phyloP scores from a whole-genome alignment of 176 grass and related monocot genomes.

The Carex littledalei region DNA sequence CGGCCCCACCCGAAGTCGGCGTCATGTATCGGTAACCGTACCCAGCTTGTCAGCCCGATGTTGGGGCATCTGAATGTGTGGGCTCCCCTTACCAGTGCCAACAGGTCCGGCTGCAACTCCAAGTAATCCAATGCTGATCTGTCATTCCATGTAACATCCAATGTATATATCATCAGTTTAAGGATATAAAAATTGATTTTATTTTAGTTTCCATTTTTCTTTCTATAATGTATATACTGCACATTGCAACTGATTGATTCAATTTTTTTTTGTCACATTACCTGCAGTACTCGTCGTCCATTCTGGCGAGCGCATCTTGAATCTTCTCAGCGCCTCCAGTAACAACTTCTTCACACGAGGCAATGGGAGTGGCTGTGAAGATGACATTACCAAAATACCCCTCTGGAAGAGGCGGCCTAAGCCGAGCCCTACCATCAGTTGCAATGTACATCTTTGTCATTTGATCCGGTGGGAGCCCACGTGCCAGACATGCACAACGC shows the following conservation, averaged over 20 bases:
- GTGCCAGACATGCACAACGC: slow-evolving; percentile 68
- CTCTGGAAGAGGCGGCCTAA: slow-evolving; percentile 54
- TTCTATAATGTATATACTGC: background rate
- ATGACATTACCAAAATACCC: slow-evolving; percentile 95
- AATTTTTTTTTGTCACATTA: background rate
- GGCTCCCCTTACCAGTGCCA: slow-evolving; percentile 56
- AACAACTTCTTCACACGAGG: slow-evolving; percentile 48
- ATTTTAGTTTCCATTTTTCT: background rate
- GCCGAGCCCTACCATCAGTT: slow-evolving; percentile 59
- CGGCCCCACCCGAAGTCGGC: slow-evolving; percentile 79
- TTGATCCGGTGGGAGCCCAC: slow-evolving; percentile 50
- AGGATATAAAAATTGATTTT: background rate
- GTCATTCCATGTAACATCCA: background rate
- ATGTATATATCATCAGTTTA: background rate
- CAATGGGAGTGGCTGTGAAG: slow-evolving; percentile 77
- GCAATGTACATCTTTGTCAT: slow-evolving; percentile 73
- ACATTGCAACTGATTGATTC: background rate
- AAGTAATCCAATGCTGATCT: slow-evolving; percentile 76
- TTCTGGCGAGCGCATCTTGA: slow-evolving; percentile 57
- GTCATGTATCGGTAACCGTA: slow-evolving; percentile 72
- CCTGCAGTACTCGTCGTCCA: slow-evolving; percentile 53
- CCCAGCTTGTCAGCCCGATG: slow-evolving; percentile 85
- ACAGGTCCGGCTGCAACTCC: slow-evolving; percentile 64
- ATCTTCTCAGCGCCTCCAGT: slow-evolving; percentile 42
- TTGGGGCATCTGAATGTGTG: slow-evolving; percentile 86